These are phyloP conservation scores for Candida glaebosa DNA, from an alignment of 805 yeast genomes.

Conservation along the genomic window DNA sequence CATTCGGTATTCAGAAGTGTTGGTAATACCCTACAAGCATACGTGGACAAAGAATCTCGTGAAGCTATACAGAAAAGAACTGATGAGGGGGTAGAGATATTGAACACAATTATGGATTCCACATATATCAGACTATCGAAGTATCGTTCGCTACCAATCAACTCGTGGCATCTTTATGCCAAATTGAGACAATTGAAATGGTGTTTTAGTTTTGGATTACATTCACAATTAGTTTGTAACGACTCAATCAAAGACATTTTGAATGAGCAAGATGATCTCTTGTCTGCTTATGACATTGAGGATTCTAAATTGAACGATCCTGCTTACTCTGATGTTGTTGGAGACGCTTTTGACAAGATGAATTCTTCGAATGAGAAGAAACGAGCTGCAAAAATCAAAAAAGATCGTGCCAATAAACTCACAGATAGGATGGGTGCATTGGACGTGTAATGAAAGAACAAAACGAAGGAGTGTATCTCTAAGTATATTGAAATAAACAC, in stretches of 20 bases:
- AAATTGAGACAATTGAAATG: slow-evolving; percentile 48
- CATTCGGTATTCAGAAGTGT: slow-evolving; percentile 62
- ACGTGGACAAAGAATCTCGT: slow-evolving; percentile 31
- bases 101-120: slow-evolving; percentile 26
- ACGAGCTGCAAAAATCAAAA: slow-evolving; percentile 32
- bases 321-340: slow-evolving; percentile 5
- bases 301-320: slow-evolving; percentile 11
- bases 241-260: slow-evolving; percentile 32
- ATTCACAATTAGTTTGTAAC: slow-evolving; percentile 43
- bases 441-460: slow-evolving; percentile 7
- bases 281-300: slow-evolving; percentile 10
- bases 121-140: slow-evolving; percentile 43
- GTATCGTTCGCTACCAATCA: slow-evolving; percentile 43
- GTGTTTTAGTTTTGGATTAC: slow-evolving; percentile 51
- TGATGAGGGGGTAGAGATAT: slow-evolving; percentile 32
- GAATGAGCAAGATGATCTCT: slow-evolving; percentile 27
- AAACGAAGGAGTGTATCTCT: neutral
- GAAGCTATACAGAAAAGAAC: slow-evolving; percentile 34
- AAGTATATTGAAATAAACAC: neutral
- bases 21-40: slow-evolving; percentile 42
- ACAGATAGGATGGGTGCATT: slow-evolving; percentile 30
- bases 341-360: slow-evolving; percentile 13
- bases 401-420: slow-evolving; percentile 34
- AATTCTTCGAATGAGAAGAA: slow-evolving; percentile 26
- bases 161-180: slow-evolving; percentile 48